Conservation (phyloP, 805 yeast genomes). For the Kodamaea sagamina region DNA sequence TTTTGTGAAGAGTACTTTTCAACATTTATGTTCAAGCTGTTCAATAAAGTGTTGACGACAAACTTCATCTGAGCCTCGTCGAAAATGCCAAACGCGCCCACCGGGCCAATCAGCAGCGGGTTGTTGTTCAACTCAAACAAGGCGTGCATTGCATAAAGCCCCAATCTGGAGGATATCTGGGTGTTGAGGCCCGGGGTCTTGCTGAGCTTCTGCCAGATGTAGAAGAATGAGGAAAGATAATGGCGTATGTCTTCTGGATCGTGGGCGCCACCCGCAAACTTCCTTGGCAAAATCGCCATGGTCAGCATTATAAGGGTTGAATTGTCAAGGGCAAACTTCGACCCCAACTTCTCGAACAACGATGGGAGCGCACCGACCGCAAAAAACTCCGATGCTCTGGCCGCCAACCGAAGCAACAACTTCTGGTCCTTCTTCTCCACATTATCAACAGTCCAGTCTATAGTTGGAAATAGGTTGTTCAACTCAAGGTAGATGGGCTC, state of each 20-base stretch:
- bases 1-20: constrained; percentile 48
- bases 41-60: constrained; percentile 56
- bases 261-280: constrained; percentile 33
- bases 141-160: constrained; percentile 56
- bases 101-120: constrained; percentile 19
- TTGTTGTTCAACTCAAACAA: constrained; percentile 32
- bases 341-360: constrained; percentile 52
- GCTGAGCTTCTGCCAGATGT: constrained; percentile 65
- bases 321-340: constrained; percentile 55
- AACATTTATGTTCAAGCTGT: constrained; percentile 48
- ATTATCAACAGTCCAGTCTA: constrained; percentile 40
- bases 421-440: constrained; percentile 52
- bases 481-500: constrained; percentile 42
- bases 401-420: constrained; percentile 52
- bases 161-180: constrained; percentile 63
- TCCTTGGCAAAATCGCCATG: constrained; percentile 55
- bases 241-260: constrained; percentile 46
- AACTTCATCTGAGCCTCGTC: constrained; percentile 60
- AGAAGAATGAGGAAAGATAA: constrained; percentile 66
- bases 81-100: constrained; percentile 64
- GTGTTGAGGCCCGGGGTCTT: constrained; percentile 56
- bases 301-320: constrained; percentile 53
- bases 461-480: constrained; percentile 31
- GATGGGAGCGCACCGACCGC: constrained; percentile 47
- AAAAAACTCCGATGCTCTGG: constrained; percentile 57